phyloP scores from a whole-genome alignment of 177 flowering plant species.

The Telopea speciosissima region DNA sequence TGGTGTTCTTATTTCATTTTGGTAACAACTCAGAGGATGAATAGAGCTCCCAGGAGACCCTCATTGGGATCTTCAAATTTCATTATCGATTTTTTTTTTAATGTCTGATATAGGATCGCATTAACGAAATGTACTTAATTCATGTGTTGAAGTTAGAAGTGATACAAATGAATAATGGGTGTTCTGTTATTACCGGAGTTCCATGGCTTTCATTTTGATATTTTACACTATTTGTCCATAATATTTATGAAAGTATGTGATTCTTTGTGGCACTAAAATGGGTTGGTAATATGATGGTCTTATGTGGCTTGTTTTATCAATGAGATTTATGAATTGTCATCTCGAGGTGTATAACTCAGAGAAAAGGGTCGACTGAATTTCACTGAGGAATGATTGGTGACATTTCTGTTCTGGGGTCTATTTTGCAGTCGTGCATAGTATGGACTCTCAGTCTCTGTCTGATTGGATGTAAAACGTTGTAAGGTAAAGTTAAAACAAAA shows the following conservation, averaged over 20 bases:
- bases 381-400: not conserved
- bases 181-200: not conserved
- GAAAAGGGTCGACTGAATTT: not conserved
- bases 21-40: too few relatives aligned
- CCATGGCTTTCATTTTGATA: not conserved
- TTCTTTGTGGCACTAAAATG: not conserved
- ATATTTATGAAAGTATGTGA: not conserved
- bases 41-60: too few relatives aligned
- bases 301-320: not conserved
- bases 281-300: not conserved
- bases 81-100: too few relatives aligned
- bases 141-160: not conserved
- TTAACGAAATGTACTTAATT: too few relatives aligned
- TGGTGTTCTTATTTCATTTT: not conserved
- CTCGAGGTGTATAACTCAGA: not conserved
- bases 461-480: too few relatives aligned
- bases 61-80: too few relatives aligned
- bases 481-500: too few relatives aligned
- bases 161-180: not conserved
- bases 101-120: too few relatives aligned
- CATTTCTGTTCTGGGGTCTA: not conserved
- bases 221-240: too few relatives aligned
- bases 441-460: not conserved
- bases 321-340: not conserved
- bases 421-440: not conserved